A percentile compares a stretch with the other conserved stretches of the same genome.
Evolutionary conservation across 495 filamentous ascomycete genomes (phyloP).

Genomic region (Xylaria longipes): DNA sequence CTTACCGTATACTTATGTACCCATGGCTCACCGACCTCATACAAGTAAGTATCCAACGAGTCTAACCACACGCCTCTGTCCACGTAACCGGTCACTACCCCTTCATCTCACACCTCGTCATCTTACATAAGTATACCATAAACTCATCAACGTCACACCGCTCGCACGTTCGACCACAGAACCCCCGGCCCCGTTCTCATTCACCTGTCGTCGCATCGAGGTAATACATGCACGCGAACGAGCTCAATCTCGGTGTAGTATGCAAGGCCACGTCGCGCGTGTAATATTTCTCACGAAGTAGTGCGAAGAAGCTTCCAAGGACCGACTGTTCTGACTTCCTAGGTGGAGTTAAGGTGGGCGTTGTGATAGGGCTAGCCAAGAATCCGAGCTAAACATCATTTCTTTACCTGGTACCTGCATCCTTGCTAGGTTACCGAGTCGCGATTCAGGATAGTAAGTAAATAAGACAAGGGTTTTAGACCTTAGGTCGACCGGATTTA

Average conservation of each 20-base stretch:
- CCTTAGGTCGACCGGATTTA: background rate
- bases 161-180: background rate
- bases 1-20: background rate
- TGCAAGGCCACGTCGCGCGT: background rate
- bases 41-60: background rate
- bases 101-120: background rate
- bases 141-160: background rate
- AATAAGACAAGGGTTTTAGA: background rate
- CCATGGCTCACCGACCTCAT: background rate
- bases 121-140: too few species aligned
- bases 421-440: slow-evolving; percentile 1
- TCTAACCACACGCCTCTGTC: background rate
- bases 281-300: background rate
- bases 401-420: background rate
- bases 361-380: background rate
- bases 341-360: background rate
- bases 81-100: background rate
- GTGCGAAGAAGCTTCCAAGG: background rate
- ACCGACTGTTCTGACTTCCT: background rate
- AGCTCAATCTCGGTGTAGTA: background rate
- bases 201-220: background rate
- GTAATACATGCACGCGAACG: background rate
- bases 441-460: background rate
- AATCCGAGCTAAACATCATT: background rate
- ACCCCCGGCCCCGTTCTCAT: background rate